Conservation (phyloP, 2,329 filamentous ascomycete genomes). For the Colletotrichum sp. region DNA sequence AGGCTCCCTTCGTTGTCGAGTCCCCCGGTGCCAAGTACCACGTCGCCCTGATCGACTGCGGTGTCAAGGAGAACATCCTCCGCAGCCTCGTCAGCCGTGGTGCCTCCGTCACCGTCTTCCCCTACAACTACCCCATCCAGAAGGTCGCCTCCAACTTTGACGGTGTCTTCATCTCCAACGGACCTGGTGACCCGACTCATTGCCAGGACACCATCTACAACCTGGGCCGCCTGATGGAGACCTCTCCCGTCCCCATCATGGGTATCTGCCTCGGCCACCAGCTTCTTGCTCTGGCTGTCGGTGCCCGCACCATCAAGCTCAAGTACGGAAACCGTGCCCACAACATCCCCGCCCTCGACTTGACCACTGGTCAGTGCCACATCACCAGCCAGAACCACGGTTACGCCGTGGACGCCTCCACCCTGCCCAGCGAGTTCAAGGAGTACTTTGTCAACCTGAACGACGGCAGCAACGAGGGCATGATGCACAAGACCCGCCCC, state of each 20-base stretch:
- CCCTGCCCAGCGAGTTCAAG: slow-evolving; percentile 86
- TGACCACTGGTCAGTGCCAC: slow-evolving; percentile 96
- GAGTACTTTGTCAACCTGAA: slow-evolving; percentile 99
- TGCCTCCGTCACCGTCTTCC: slow-evolving; percentile 91
- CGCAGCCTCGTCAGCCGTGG: slow-evolving; percentile 92
- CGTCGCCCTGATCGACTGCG: slow-evolving; percentile 94
- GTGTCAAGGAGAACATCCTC: slow-evolving; percentile 99
- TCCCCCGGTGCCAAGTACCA: slow-evolving; percentile 84
- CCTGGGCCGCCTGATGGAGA: slow-evolving; percentile 88
- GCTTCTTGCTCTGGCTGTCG: slow-evolving; percentile 87
- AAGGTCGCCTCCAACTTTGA: slow-evolving; percentile 98
- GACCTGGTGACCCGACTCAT: slow-evolving; percentile 96
- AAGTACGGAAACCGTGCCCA: slow-evolving; percentile 99
- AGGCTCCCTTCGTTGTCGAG: slow-evolving; percentile 94
- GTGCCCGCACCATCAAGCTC: slow-evolving; percentile 92
- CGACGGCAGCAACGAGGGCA: slow-evolving; percentile 94
- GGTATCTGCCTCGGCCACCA: slow-evolving; percentile 98
- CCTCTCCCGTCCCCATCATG: slow-evolving; percentile 90
- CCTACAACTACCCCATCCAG: slow-evolving; percentile 96
- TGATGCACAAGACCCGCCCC: slow-evolving; percentile 94
- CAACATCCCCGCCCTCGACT: slow-evolving; percentile 94
- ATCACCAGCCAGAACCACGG: slow-evolving; percentile 99
- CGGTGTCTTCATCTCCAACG: slow-evolving; percentile 98
- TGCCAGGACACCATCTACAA: slow-evolving; percentile 95
- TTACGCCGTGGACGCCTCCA: slow-evolving; percentile 88